Evolutionary conservation across 106 monocot species (phyloP).

Genomic region (Cymbidium sinense): DNA sequence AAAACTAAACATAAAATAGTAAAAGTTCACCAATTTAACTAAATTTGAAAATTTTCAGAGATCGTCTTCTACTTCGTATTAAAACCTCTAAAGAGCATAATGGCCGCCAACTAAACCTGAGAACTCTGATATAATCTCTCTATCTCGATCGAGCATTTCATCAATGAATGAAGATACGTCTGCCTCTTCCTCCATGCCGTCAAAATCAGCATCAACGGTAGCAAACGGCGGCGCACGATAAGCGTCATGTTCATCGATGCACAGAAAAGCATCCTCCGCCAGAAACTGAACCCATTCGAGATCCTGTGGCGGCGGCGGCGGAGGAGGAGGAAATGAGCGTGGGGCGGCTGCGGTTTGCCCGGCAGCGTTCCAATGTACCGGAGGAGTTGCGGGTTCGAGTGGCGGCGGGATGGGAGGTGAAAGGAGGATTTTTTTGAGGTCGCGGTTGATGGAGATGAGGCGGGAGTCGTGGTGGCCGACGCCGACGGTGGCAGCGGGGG

Average conservation of each 20-base stretch:
- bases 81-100: neutral
- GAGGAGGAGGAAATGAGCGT: no score
- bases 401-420: neutral
- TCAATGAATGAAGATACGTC: conserved; percentile 35
- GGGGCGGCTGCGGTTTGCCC: neutral
- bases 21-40: no score
- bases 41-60: no score
- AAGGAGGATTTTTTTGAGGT: conserved; percentile 36
- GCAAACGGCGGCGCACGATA: neutral
- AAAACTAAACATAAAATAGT: no score
- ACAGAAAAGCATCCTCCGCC: conserved; percentile 20
- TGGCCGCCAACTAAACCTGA: neutral
- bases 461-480: neutral
- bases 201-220: neutral
- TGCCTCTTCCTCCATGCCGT: conserved; percentile 9
- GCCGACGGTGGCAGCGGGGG: neutral
- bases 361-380: neutral
- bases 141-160: conserved; percentile 40
- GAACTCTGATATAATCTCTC: conserved; percentile 35
- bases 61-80: no score
- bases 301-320: conserved; percentile 9
- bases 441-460: conserved; percentile 19
- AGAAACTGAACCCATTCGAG: conserved; percentile 53
- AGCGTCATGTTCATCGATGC: neutral
- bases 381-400: conserved; percentile 4